Base-by-base conservation (phyloP, 2,329 filamentous ascomycete species). In the Penicillium sp. region DNA sequence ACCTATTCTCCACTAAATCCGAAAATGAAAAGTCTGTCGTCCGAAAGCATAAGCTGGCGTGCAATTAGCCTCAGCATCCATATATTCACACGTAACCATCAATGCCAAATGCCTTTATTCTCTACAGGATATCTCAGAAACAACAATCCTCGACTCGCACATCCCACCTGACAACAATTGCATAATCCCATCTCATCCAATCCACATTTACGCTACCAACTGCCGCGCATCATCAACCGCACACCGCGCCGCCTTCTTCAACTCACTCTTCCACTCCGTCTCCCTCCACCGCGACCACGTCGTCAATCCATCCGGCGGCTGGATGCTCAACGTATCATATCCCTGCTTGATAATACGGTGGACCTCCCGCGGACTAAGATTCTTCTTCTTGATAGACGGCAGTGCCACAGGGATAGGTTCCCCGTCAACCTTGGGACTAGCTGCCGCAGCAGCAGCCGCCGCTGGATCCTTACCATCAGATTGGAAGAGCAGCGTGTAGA, bases 271-370 rank as follows among this genome's bases (percentile, higher is more conserved):
- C 81, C 93, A 89, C 67, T 97, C 92, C 2, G 90, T 91, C 81
- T 98, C 95, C 15, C 94, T 84, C 76, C 91, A 98, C 73, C 84
- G 87, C 67, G 92, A 91, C 91, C 92, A 96, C 40, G 88, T 87
- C 75, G 94, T 93, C 68, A 96, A 76, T 0, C 91, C 93, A 73
- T 96, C 93, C 71, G 89, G 92, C 0, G 92, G 88, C 78, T 96
- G 91, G 58, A 99, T 96, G 65, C 91, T 94, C 71, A 99, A 79
- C 38, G 93, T 97, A 77, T 98, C 94, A 73, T 98, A 98, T 0
- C 95, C 95, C 76, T 96, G 91, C 80, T 96, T 96, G 77, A 99
- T 98, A 30, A 97, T 91, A 67, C 91, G 90, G 45, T 90, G 89
- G 42, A 99, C 93, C 75, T 97, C 91, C 54, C 87, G 84, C 40